Conservation (phyloP, 495 filamentous ascomycete species). For the Penicillium bovifimosum region DNA sequence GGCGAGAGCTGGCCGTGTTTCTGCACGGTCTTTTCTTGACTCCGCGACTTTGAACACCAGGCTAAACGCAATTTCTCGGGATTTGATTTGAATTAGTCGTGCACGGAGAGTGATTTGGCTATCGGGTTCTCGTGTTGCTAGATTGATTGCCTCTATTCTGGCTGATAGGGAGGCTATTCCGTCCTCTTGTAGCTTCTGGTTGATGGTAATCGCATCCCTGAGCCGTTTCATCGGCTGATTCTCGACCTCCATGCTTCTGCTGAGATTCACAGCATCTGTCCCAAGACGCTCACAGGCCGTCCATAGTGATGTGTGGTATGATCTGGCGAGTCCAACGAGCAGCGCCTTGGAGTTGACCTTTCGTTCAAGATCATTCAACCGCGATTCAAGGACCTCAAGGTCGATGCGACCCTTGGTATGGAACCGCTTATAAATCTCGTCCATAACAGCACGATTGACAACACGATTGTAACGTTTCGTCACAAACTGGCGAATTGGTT, state of each 20-base stretch:
- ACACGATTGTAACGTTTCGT: slow-evolving; percentile 15
- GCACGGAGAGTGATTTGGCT: slow-evolving; percentile 10
- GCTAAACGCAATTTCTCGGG: no score
- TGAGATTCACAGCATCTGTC: not conserved
- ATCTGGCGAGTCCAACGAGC: no score
- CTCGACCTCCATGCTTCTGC: slow-evolving; percentile 3
- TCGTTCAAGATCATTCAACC: no score
- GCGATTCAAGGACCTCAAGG: slow-evolving; percentile 6
- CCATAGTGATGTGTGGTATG: no score
- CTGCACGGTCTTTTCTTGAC: no score
- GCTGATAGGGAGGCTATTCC: not conserved
- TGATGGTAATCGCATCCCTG: slow-evolving; percentile 5
- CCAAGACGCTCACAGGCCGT: not conserved
- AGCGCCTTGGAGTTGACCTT: no score
- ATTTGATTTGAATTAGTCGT: slow-evolving; percentile 1
- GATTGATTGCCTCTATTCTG: not conserved
- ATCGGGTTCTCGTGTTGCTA: slow-evolving; percentile 1
- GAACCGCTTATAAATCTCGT: slow-evolving; percentile 10
- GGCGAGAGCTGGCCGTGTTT: no score
- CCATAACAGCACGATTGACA: slow-evolving; percentile 13
- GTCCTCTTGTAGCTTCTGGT: not conserved
- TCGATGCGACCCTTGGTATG: slow-evolving; percentile 7
- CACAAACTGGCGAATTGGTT: slow-evolving; percentile 14
- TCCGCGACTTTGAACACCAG: no score
- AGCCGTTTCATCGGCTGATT: slow-evolving; percentile 12